Conservation (phyloP, 2,329 filamentous ascomycete species). For the Fusarium tricinctum region DNA sequence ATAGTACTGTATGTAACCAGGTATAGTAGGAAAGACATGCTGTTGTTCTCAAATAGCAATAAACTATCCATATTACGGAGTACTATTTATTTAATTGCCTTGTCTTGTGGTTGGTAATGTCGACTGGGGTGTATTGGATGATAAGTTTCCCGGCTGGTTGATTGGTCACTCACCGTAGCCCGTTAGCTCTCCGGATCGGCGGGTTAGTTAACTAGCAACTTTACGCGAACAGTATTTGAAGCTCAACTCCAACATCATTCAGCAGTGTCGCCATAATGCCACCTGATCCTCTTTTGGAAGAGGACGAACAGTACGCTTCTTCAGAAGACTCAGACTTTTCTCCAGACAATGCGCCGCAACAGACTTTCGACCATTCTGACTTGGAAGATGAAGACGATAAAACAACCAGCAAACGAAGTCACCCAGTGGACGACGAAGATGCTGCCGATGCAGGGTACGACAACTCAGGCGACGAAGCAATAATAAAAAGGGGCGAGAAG, state of each 20-base stretch:
- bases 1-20: background rate
- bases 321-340: slow-evolving; percentile 82
- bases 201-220: background rate
- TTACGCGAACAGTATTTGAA: slow-evolving; percentile 9
- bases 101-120: background rate
- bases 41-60: background rate
- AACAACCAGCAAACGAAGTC: slow-evolving; percentile 46
- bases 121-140: background rate
- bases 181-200: slow-evolving; percentile 21
- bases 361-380: slow-evolving; percentile 65
- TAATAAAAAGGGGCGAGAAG: slow-evolving; percentile 74
- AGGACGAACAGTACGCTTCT: slow-evolving; percentile 74
- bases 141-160: slow-evolving; percentile 1
- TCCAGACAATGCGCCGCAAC: slow-evolving; percentile 66
- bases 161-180: slow-evolving; percentile 41
- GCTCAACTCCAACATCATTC: slow-evolving; percentile 5
- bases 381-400: slow-evolving; percentile 59
- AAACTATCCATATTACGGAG: background rate
- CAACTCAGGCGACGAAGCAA: slow-evolving; percentile 80
- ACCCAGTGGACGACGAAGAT: slow-evolving; percentile 38
- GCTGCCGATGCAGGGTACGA: slow-evolving; percentile 67
- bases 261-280: slow-evolving; percentile 56
- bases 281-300: slow-evolving; percentile 58
- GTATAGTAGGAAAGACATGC: background rate
- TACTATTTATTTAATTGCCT: background rate